Evolutionary conservation across 2,329 filamentous ascomycete genomes (phyloP), one percentile per base, ranked within the genome.

Genomic region (Zelopaecilomyces penicillatus): DNA sequence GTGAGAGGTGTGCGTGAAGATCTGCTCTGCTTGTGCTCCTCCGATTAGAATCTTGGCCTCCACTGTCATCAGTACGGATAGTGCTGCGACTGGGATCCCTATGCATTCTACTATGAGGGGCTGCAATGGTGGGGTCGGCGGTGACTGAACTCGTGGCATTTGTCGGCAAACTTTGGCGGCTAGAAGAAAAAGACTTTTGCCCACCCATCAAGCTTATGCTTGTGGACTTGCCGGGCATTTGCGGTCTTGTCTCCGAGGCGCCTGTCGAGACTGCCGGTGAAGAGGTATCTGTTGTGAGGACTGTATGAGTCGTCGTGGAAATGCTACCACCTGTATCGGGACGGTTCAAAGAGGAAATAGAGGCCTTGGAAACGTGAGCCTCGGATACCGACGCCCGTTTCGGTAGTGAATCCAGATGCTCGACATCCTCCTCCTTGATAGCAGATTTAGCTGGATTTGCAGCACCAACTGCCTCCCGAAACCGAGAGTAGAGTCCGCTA

Each of bases 401-500:
- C 7, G 44, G 9, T 6, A 38, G 30, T 27, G 30, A 35, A 26
- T 45, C 45, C 32, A 41, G 12, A 39, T 28, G 41, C 9, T 43
- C 46, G 10, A 41, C 40, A 37, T 48, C 46, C 9, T 43, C 33
- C 32, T 70, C 58, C 47, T 71, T 52, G 50, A 65, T 50, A 42
- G 64, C 41, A 42, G 57, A 37, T 48, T 64, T 66, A 26, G 56
- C 54, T 31, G 65, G 66, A 50, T 78, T 83, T 37, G 74, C 77
- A 10, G 74, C 85, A 11, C 83, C 84, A n/a, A 94, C 87, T 0
- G 83, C 89, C 45, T 87, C 87, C 59, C 83, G 82, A 55, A 97
- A 75, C 33, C 89, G 82, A 64, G 78, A 93, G 63, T 96, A 97
- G 33, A 97, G 69, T 1, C 91, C 89, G 58, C 86, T 95, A 39